These are phyloP conservation scores for Starmera quercuum DNA, from an alignment of 805 yeast genomes.

Conservation along the genomic window DNA sequence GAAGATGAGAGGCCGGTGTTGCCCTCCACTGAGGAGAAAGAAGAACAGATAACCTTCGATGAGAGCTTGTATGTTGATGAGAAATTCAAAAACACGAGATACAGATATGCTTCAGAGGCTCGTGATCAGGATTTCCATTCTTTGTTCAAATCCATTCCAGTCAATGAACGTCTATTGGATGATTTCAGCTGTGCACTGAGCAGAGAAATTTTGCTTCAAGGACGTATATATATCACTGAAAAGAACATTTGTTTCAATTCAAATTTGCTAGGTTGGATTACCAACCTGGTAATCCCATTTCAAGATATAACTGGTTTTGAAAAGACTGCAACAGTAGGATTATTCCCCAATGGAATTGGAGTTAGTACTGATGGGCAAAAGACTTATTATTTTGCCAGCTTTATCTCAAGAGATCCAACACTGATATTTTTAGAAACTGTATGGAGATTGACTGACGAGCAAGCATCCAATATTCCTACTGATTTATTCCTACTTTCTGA, in stretches of 20 bases:
- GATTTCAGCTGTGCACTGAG: constrained; percentile 89
- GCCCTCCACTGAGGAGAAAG: not conserved
- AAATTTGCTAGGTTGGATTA: constrained; percentile 84
- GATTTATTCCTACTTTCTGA: not conserved
- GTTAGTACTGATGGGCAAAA: constrained; percentile 24
- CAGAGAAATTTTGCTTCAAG: constrained; percentile 81
- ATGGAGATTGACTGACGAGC: constrained; percentile 5
- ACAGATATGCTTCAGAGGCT: constrained; percentile 54
- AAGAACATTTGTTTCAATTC: constrained; percentile 80
- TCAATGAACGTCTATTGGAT: constrained; percentile 67
- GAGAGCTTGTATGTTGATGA: constrained; percentile 48
- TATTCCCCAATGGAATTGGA: constrained; percentile 83
- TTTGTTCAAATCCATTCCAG: constrained; percentile 59
- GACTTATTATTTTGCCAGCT: constrained; percentile 81
- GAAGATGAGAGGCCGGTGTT: constrained; percentile 9
- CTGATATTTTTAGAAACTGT: constrained; percentile 44
- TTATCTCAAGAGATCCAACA: constrained; percentile 73
- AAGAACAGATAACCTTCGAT: constrained; percentile 13
- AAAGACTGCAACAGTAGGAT: constrained; percentile 77
- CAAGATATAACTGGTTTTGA: constrained; percentile 69
- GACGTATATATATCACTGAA: constrained; percentile 76
- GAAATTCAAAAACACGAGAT: constrained; percentile 46
- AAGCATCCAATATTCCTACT: not conserved
- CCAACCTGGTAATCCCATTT: constrained; percentile 65
- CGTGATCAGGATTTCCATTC: constrained; percentile 74